phyloP scores from a whole-genome alignment of 345 rosid genomes.

The Cardiospermum halicacabum region DNA sequence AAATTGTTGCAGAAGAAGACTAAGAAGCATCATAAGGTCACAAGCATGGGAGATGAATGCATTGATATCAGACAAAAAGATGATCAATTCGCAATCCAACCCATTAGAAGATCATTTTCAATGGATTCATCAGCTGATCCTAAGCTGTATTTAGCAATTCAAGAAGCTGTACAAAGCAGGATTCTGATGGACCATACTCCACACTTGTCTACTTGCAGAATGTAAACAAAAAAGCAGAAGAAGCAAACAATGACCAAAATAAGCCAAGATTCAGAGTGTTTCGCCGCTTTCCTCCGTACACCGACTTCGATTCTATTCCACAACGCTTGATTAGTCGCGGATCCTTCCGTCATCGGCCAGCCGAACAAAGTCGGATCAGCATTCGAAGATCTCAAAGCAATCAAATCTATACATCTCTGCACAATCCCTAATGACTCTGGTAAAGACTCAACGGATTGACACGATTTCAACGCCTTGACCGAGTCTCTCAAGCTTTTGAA shows the following conservation, averaged over 20 bases:
- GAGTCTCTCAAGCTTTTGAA: slow-evolving; percentile 69
- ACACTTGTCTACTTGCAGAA: too few species aligned
- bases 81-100: slow-evolving; percentile 56
- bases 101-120: slow-evolving; percentile 78
- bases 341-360: slow-evolving; percentile 73
- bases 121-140: slow-evolving; percentile 80
- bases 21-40: slow-evolving; percentile 41
- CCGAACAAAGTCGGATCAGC: slow-evolving; percentile 75
- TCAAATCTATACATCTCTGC: slow-evolving; percentile 59
- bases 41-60: slow-evolving; percentile 89
- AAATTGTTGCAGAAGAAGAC: slow-evolving; percentile 34
- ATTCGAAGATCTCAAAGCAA: slow-evolving; percentile 58
- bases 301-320: slow-evolving; percentile 55
- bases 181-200: too few species aligned
- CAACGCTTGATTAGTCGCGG: slow-evolving; percentile 31
- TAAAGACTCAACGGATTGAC: slow-evolving; percentile 47
- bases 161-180: slow-evolving; percentile 46
- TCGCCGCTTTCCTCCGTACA: slow-evolving; percentile 30
- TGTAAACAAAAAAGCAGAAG: too few species aligned
- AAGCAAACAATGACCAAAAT: too few species aligned
- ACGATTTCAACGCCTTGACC: slow-evolving; percentile 68
- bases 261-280: slow-evolving; percentile 49
- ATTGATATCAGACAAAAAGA: slow-evolving; percentile 58
- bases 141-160: slow-evolving; percentile 54
- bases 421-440: slow-evolving; percentile 60